phyloP scores from a whole-genome alignment of 2,329 filamentous ascomycete species.

The Phaeosphaeriaceae sp. region DNA sequence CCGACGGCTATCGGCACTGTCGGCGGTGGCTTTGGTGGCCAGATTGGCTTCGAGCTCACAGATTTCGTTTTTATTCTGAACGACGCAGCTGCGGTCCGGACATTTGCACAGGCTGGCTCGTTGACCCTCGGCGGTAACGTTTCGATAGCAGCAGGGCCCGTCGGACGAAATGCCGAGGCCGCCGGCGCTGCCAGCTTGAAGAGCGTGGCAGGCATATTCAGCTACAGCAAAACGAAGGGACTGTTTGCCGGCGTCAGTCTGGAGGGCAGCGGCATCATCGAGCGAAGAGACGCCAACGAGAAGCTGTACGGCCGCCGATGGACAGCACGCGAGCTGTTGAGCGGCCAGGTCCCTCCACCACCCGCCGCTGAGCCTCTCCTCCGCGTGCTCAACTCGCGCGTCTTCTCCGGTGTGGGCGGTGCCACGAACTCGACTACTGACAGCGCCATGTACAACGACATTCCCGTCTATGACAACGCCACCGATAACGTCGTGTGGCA shows the following conservation, averaged over 20 bases:
- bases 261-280: slow-evolving; percentile 91
- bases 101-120: slow-evolving; percentile 90
- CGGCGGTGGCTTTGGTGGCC: slow-evolving; percentile 82
- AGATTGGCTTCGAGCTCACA: slow-evolving; percentile 86
- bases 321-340: slow-evolving; percentile 82
- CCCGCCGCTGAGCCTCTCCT: slow-evolving; percentile 84
- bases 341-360: slow-evolving; percentile 78
- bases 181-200: slow-evolving; percentile 91
- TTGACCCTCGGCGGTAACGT: slow-evolving; percentile 96
- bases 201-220: slow-evolving; percentile 90
- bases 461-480: slow-evolving; percentile 83
- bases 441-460: slow-evolving; percentile 77
- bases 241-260: slow-evolving; percentile 94
- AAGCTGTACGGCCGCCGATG: slow-evolving; percentile 88
- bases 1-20: slow-evolving; percentile 82
- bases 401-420: slow-evolving; percentile 74
- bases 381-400: slow-evolving; percentile 81
- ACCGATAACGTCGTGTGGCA: slow-evolving; percentile 88
- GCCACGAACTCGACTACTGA: slow-evolving; percentile 20
- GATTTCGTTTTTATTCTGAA: slow-evolving; percentile 99
- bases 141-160: slow-evolving; percentile 89
- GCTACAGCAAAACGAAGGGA: slow-evolving; percentile 97
- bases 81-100: slow-evolving; percentile 85
- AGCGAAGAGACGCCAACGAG: slow-evolving; percentile 95
- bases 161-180: slow-evolving; percentile 94